Base-by-base conservation (phyloP, 2,329 filamentous ascomycete genomes). In the Dactylonectria estremocensis region DNA sequence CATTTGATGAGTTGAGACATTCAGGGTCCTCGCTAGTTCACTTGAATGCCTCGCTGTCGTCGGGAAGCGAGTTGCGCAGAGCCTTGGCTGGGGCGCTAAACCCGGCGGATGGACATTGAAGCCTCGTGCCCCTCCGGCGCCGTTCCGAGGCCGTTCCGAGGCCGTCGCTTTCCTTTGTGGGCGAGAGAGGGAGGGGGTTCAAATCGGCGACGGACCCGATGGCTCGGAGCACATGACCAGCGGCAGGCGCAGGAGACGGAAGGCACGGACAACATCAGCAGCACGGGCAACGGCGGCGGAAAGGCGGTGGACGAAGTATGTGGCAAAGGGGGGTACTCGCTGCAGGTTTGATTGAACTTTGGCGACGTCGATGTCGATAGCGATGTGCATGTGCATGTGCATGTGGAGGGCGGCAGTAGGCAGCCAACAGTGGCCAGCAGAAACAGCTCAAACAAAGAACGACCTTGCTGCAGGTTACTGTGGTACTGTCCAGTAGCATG, bases 231-330 rank as follows among this genome's bases (percentile, higher is more conserved):
- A 74, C 67, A 74, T 73, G 71, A 73, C 58, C 64, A 50, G 54
- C 67, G 62, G 16, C 64, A 61, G 70, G 70, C 69, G 64, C 67
- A 67, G 70, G 59, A 55, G 35, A 63, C 60, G 64, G 68, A 66
- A 56, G 13, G 57, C 40, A 33, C 55, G 59, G 68, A 46, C 57
- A 55, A 48, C 43, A 45, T 46, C 69, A 72, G 69, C 70, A 70
- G 68, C 67, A 64, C 68, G 68, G 68, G 68, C 68, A 71, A 66
- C 54, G 61, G 45, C 50, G 56, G 62, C 54, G 56, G 66, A 69
- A 72, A 72, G 70, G 70, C 70, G 70, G 71, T 69, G 71, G 65
- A 72, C 62, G 68, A 52, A 56, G 55, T n/a, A 49, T 37, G 50
- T 35, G n/a, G 50, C 50, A 3, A 53, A 35, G 33, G 50, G 50